Conservation (phyloP, 345 rosid species). For the Euphorbia lathyris region DNA sequence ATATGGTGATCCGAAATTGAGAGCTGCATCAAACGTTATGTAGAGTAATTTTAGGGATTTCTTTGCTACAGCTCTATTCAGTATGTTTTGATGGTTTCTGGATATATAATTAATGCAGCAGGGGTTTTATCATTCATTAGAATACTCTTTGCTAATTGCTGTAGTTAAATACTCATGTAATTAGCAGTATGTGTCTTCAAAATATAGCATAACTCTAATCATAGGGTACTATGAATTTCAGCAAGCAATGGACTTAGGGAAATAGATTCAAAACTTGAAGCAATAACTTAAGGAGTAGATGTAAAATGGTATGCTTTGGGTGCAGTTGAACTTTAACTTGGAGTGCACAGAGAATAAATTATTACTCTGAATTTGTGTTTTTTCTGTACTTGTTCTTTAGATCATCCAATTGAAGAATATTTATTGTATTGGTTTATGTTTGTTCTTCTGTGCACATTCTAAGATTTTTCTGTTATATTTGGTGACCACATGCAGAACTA, state of each 20-base stretch:
- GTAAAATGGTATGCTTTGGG: no score
- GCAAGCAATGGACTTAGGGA: neutral
- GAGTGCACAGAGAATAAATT: neutral
- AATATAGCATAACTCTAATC: neutral
- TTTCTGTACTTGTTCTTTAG: neutral
- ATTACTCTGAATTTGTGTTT: neutral
- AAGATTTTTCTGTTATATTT: conserved; percentile 4
- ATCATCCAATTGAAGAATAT: neutral
- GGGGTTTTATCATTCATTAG: neutral
- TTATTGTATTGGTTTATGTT: neutral
- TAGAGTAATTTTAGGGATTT: neutral
- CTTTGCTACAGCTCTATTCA: no score
- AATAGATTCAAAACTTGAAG: no score
- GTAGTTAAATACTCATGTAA: neutral
- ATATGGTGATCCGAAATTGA: no score
- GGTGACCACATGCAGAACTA: conserved; percentile 10
- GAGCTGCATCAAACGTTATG: neutral
- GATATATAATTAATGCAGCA: neutral
- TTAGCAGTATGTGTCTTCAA: neutral
- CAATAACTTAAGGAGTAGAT: no score
- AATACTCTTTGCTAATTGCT: neutral
- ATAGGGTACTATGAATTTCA: neutral
- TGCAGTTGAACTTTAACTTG: neutral
- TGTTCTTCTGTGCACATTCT: neutral
- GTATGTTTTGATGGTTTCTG: neutral